Evolutionary conservation across 257 asterid species (phyloP).

Genomic region (Ballota nigra): DNA sequence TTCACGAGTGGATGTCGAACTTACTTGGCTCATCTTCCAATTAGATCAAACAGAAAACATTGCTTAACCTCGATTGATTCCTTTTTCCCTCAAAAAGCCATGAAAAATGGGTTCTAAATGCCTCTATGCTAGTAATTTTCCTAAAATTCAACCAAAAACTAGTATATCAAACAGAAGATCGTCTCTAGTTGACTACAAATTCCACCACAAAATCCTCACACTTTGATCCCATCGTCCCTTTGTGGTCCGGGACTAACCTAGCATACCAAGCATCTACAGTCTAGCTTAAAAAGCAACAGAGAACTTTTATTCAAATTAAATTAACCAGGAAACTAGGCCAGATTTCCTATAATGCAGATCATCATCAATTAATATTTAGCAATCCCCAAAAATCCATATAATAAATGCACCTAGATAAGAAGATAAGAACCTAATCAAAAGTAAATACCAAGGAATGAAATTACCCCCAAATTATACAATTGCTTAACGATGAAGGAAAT

Average conservation of each 20-base stretch:
- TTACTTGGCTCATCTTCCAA: not conserved
- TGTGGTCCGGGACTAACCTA: conserved; percentile 4
- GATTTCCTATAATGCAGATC: conserved; percentile 21
- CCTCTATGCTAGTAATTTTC: not conserved
- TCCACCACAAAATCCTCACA: conserved; percentile 8
- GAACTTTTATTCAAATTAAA: not conserved
- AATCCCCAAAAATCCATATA: not conserved
- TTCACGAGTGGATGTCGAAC: not conserved
- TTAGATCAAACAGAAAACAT: not conserved
- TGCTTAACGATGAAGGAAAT: conserved; percentile 1
- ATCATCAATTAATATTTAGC: not conserved
- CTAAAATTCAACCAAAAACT: conserved; percentile 13
- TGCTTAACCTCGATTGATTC: not conserved
- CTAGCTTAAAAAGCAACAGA: not conserved
- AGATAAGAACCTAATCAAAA: conserved; percentile 2
- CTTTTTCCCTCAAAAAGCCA: not conserved
- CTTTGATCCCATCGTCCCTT: not conserved
- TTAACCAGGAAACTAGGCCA: not conserved
- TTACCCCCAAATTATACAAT: not conserved
- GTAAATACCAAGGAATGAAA: conserved; percentile 13
- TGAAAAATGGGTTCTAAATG: not conserved
- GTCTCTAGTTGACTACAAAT: not conserved
- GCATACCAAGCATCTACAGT: conserved; percentile 1
- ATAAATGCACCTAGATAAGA: conserved; percentile 24
- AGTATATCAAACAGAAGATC: not conserved